Evolutionary conservation across 306 rosid species (phyloP).

Genomic region (Biancaea sappan): DNA sequence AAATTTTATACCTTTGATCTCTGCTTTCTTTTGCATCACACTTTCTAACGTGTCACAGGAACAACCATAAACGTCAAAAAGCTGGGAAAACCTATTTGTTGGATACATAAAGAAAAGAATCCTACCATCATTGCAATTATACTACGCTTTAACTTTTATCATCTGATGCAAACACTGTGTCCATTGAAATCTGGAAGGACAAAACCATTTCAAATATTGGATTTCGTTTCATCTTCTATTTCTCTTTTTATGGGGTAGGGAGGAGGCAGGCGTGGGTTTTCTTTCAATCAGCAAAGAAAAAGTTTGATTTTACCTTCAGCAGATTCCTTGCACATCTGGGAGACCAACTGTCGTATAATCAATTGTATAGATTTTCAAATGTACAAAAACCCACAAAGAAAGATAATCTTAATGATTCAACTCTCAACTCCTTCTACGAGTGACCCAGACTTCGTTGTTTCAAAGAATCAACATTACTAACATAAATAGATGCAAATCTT

Average conservation of each 20-base stretch:
- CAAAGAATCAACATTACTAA: not conserved
- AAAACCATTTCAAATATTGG: not conserved
- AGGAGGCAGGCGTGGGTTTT: not conserved
- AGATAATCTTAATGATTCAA: not conserved
- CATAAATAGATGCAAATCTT: not conserved
- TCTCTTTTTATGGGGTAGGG: not conserved
- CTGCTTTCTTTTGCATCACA: conserved; percentile 30
- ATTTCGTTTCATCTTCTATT: not conserved
- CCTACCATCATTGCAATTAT: not conserved
- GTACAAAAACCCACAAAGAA: conserved; percentile 20
- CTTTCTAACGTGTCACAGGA: conserved; percentile 30
- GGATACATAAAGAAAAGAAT: not conserved
- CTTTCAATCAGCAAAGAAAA: conserved; percentile 17
- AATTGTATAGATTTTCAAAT: conserved; percentile 18
- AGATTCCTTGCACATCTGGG: conserved; percentile 26
- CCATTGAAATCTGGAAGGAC: not conserved
- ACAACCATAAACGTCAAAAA: conserved; percentile 19
- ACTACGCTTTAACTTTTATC: not conserved
- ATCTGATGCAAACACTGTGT: not conserved
- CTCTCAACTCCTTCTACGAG: not conserved
- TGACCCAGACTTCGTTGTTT: not conserved
- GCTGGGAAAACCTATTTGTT: not conserved
- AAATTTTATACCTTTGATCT: conserved; percentile 31
- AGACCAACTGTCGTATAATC: conserved; percentile 30
- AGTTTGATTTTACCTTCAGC: conserved; percentile 26